These are phyloP conservation scores for Pseudogymnoascus sp. DNA, from an alignment of 2,329 filamentous ascomycete genomes.

Conservation along the genomic window DNA sequence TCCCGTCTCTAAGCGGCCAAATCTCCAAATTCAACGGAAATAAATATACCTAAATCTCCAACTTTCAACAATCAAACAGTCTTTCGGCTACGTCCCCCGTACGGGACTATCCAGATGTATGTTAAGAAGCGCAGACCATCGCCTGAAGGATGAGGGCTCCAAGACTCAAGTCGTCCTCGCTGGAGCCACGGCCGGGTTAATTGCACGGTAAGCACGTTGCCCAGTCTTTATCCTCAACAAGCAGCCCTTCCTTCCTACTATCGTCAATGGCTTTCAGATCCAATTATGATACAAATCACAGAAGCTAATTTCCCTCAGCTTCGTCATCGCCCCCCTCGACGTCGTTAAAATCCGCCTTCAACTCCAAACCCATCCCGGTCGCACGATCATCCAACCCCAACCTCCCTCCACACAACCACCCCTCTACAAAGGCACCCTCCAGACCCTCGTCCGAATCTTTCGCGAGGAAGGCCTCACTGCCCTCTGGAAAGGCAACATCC, in stretches of 20 bases:
- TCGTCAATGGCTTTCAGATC: not conserved
- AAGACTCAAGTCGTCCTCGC: slow-evolving; percentile 58
- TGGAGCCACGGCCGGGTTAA: slow-evolving; percentile 69
- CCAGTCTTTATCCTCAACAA: not conserved
- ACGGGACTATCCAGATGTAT: slow-evolving; percentile 44
- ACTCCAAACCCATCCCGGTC: slow-evolving; percentile 75
- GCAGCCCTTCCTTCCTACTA: not conserved
- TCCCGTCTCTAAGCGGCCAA: slow-evolving; percentile 1
- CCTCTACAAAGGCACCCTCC: slow-evolving; percentile 67
- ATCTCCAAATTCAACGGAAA: slow-evolving; percentile 6
- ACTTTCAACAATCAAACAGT: not conserved
- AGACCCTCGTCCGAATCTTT: slow-evolving; percentile 70
- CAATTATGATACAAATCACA: slow-evolving; percentile 10
- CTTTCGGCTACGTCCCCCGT: slow-evolving; percentile 7
- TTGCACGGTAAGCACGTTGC: slow-evolving; percentile 60
- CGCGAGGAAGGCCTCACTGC: slow-evolving; percentile 74
- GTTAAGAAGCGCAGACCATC: slow-evolving; percentile 50
- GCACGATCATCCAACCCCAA: slow-evolving; percentile 43
- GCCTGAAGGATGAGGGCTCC: slow-evolving; percentile 67
- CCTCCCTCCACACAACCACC: slow-evolving; percentile 50
- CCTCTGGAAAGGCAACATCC: slow-evolving; percentile 97
- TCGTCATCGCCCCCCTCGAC: slow-evolving; percentile 90
- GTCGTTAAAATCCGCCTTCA: slow-evolving; percentile 98
- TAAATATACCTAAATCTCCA: not conserved
- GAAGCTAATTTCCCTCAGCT: slow-evolving; percentile 43